These are phyloP conservation scores for Aspergillus biplanus DNA, from an alignment of 495 filamentous ascomycete genomes.

Conservation along the genomic window DNA sequence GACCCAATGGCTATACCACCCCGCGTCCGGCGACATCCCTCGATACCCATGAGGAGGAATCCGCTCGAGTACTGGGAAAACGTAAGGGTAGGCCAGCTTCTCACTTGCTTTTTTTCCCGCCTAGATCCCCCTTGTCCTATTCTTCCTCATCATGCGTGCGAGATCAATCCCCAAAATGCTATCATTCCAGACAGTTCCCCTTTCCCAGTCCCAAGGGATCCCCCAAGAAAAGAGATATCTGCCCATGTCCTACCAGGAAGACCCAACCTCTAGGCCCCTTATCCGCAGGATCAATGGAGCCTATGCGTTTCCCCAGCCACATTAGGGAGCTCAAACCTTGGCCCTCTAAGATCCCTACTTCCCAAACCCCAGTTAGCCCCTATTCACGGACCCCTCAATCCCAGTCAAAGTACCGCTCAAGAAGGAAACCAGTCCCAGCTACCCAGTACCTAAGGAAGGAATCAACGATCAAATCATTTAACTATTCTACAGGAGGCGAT, in stretches of 20 bases:
- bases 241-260: conserved; percentile 18
- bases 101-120: conserved; percentile 34
- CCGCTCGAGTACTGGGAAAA: conserved; percentile 52
- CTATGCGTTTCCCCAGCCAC: conserved; percentile 15
- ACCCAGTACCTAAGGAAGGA: conserved; percentile 67
- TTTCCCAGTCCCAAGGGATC: conserved; percentile 19
- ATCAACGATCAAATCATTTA: conserved; percentile 62
- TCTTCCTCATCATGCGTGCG: conserved; percentile 27
- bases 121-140: conserved; percentile 27
- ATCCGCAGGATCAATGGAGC: conserved; percentile 8
- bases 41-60: conserved; percentile 57
- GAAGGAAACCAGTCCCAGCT: conserved; percentile 26
- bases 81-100: conserved; percentile 68
- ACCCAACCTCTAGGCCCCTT: conserved; percentile 18
- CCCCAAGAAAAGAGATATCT: conserved; percentile 2
- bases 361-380: conserved; percentile 30
- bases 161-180: conserved; percentile 18
- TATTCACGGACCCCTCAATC: conserved; percentile 22
- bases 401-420: conserved; percentile 31
- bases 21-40: conserved; percentile 64
- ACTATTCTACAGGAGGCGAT: conserved; percentile 53
- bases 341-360: conserved; percentile 23
- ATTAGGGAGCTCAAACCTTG: conserved; percentile 21
- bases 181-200: not conserved
- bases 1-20: conserved; percentile 46